Evolutionary conservation across 139 green algal species (phyloP).

Genomic region (Limnomonas spitsbergensis): DNA sequence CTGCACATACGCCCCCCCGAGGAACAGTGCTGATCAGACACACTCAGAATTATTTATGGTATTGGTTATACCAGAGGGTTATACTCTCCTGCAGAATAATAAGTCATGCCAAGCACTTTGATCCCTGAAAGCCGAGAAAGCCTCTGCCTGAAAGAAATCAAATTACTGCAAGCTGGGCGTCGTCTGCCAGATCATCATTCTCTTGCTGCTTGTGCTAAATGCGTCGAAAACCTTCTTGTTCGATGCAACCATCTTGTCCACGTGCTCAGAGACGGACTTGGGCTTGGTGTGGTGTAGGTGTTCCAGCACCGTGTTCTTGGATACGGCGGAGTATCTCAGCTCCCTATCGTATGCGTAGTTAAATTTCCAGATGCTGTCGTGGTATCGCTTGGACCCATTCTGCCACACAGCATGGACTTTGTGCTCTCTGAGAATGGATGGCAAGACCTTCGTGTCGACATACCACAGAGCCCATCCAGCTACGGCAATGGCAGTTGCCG

Average conservation of each 20-base stretch:
- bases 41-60: too few species aligned
- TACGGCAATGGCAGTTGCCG: constrained; percentile 36
- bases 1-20: too few species aligned
- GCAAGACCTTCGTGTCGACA: constrained; percentile 55
- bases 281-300: constrained; percentile 54
- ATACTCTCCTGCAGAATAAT: too few species aligned
- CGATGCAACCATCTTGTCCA: constrained; percentile 50
- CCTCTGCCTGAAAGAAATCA: too few species aligned
- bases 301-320: constrained; percentile 56
- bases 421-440: constrained; percentile 58
- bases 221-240: constrained; percentile 67
- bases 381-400: constrained; percentile 50
- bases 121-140: too few species aligned
- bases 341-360: constrained; percentile 61
- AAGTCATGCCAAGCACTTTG: too few species aligned
- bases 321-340: constrained; percentile 54
- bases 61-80: too few species aligned
- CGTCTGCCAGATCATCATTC: constrained; percentile 60
- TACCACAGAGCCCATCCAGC: constrained; percentile 46
- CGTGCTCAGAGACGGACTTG: constrained; percentile 46
- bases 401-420: constrained; percentile 60
- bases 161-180: constrained; percentile 50
- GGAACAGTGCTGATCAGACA: too few species aligned
- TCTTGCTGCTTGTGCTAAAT: constrained; percentile 60
- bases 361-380: constrained; percentile 62